phyloP scores from a whole-genome alignment of 2,329 filamentous ascomycete genomes.

The Sporothrix luriei region DNA sequence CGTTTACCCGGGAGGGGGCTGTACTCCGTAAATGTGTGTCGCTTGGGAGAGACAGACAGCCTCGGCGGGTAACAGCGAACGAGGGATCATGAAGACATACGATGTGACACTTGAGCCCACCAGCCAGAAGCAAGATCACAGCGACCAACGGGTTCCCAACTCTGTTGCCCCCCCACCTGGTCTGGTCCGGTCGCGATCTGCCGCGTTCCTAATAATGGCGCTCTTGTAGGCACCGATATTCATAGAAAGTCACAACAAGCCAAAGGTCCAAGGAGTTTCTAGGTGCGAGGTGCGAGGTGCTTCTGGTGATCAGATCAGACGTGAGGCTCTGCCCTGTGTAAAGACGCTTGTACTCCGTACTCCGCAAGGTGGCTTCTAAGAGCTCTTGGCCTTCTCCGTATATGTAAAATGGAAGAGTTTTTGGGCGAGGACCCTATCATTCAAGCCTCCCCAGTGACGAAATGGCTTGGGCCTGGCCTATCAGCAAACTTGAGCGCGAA shows the following conservation, averaged over 20 bases:
- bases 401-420: neutral
- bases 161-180: neutral
- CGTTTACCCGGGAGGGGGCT: slow-evolving; percentile 3
- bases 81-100: neutral
- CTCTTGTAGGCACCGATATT: neutral
- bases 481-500: neutral
- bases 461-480: neutral
- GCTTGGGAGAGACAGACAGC: neutral
- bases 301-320: slow-evolving; percentile 9
- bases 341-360: neutral
- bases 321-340: too few species aligned
- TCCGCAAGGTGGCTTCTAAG: neutral
- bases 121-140: neutral
- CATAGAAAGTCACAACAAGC: neutral
- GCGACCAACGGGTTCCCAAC: neutral
- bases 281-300: neutral
- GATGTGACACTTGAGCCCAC: neutral
- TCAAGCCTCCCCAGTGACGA: neutral
- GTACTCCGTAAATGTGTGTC: neutral
- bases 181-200: neutral
- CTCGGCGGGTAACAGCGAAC: slow-evolving; percentile 12
- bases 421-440: neutral
- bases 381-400: neutral
- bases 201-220: neutral
- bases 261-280: neutral